phyloP scores from a whole-genome alignment of 345 rosid genomes.

The Cardamine occulta region DNA sequence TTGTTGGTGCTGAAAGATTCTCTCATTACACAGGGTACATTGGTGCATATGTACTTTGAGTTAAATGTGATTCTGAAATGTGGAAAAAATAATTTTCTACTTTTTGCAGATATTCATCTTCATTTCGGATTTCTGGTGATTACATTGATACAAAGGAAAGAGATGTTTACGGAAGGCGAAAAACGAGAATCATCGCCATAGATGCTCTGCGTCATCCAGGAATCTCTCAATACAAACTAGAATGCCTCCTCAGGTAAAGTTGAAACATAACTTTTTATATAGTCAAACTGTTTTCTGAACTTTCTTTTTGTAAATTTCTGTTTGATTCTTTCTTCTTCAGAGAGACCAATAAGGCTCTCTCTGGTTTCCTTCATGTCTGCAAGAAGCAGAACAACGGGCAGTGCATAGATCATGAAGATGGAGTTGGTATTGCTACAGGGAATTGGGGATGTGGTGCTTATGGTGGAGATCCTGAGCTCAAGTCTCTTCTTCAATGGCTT shows the following conservation, averaged over 20 bases:
- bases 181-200: slow-evolving; percentile 66
- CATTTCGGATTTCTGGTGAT: slow-evolving; percentile 78
- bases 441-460: slow-evolving; percentile 99
- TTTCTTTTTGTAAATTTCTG: neutral
- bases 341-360: slow-evolving; percentile 43
- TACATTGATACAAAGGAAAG: slow-evolving; percentile 57
- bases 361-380: no score
- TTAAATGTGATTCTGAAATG: neutral
- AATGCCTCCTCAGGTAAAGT: slow-evolving; percentile 56
- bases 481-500: slow-evolving; percentile 89
- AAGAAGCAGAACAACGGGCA: neutral
- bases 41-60: neutral
- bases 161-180: slow-evolving; percentile 62
- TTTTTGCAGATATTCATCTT: slow-evolving; percentile 75
- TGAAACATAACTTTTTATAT: neutral
- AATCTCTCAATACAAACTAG: no score
- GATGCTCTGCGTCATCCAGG: slow-evolving; percentile 68
- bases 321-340: slow-evolving; percentile 37
- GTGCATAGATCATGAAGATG: slow-evolving; percentile 47
- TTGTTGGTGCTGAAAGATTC: slow-evolving; percentile 85
- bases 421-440: slow-evolving; percentile 72
- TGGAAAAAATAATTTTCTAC: neutral
- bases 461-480: slow-evolving; percentile 89
- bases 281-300: neutral
- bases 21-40: slow-evolving; percentile 71